These are phyloP conservation scores for Graphiopsis chlorocephala DNA, from an alignment of 2,329 filamentous ascomycete genomes.

Conservation along the genomic window DNA sequence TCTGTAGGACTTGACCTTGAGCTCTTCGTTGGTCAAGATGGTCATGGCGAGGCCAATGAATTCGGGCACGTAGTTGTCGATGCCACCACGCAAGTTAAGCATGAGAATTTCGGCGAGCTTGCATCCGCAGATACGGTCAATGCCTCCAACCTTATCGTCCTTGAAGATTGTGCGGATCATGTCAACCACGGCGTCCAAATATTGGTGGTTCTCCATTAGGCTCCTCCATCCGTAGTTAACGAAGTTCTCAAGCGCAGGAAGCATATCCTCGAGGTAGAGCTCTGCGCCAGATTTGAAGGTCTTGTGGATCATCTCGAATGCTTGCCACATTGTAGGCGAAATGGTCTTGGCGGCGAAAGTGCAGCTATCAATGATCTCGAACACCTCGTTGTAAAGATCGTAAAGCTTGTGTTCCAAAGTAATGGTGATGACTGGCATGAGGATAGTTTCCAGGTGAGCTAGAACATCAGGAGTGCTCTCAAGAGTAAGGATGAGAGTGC, in stretches of 20 bases:
- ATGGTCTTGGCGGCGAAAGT: constrained; percentile 97
- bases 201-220: constrained; percentile 77
- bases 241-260: constrained; percentile 96
- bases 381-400: constrained; percentile 95
- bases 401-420: constrained; percentile 98
- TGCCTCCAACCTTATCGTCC: constrained; percentile 86
- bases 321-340: constrained; percentile 96
- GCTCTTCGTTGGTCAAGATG: constrained; percentile 69
- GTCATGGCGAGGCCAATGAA: constrained; percentile 89
- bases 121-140: constrained; percentile 95
- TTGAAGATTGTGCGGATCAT: constrained; percentile 96
- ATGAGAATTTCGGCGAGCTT: constrained; percentile 97
- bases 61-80: constrained; percentile 82
- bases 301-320: constrained; percentile 92
- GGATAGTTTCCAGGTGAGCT: constrained; percentile 86
- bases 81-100: constrained; percentile 84
- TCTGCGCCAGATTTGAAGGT: constrained; percentile 97
- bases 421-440: constrained; percentile 96
- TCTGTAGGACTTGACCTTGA: constrained; percentile 88
- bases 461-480: constrained; percentile 97
- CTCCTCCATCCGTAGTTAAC: constrained; percentile 85
- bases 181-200: constrained; percentile 81
- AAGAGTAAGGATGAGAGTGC: constrained; percentile 90
- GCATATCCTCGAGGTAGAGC: constrained; percentile 97
- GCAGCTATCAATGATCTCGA: constrained; percentile 99